Base-by-base conservation (phyloP, 1,284 basidiomycete species). In the Cryptococcus floricola region DNA sequence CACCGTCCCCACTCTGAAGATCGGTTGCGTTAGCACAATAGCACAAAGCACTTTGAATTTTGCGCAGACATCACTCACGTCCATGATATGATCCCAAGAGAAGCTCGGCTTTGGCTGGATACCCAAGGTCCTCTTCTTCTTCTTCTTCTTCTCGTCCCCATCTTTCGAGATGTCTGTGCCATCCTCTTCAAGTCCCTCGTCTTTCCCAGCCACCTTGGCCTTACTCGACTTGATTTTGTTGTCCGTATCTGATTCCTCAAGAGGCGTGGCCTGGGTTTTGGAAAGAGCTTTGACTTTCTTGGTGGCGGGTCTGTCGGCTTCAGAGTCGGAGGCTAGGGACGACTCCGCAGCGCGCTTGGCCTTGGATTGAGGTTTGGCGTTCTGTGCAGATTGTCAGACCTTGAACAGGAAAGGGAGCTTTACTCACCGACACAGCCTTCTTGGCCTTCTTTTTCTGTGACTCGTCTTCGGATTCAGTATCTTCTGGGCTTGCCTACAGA, bases 1-100 rank as follows among this genome's bases (percentile, higher is more conserved):
- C 68, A 5, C 74, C 71, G 59, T 73, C 72, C n/a, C 69, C 74
- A 54, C 69, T 70, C 74, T 75, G 58, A 10, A 25, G n/a, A 4
- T 10, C 2, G 7, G 31, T 6, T 8, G 31, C 31, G 31, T 34
- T 10, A 34, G 31, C 10, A 7, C 31, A 7, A 34, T 2, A 34
- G 31, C 10, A 34, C 31, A 34, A 34, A 34, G 31, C 31, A 34
- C 31, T 34, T 34, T 34, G 23, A 23, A 18, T 23, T 34, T 10
- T 23, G 5, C 28, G 23, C 12, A 13, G 31, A 31, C 7, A n/a
- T 34, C 5, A 71, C 71, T 65, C 53, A 75, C 73, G 16, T 64
- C 67, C 58, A 74, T 49, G 45, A 75, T 65, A 5, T 69, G 64
- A 57, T 75, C 73, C 73, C 73, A 75, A 5, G 52, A 56, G 52